Evolutionary conservation across 768 basidiomycete genomes (phyloP).

Genomic region (Inosperma sp.): DNA sequence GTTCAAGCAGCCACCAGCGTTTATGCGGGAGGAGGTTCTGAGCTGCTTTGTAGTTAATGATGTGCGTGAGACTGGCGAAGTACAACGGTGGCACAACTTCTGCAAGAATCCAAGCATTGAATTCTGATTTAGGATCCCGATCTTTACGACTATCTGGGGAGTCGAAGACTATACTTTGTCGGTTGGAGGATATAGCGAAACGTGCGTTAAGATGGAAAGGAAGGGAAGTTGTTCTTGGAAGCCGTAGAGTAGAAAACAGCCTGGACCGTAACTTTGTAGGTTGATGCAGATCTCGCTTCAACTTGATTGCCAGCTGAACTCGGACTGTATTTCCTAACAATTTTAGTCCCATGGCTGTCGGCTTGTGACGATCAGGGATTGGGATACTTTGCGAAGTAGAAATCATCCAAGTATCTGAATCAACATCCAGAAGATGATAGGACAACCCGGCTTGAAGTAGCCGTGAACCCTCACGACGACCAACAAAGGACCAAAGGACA

Average conservation of each 20-base stretch:
- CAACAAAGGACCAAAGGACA: too few relatives aligned
- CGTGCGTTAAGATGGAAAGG: constrained; percentile 44
- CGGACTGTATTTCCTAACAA: constrained; percentile 2
- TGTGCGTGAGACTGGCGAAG: constrained; percentile 30
- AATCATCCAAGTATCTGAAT: constrained; percentile 13
- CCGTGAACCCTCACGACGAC: too few relatives aligned
- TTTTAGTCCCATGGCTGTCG: constrained; percentile 12
- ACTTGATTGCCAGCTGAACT: constrained; percentile 14
- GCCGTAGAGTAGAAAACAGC: constrained; percentile 41
- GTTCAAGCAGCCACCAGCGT: constrained; percentile 10
- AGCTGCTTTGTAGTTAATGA: constrained; percentile 2
- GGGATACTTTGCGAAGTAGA: constrained; percentile 3
- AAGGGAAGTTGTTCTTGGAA: constrained; percentile 34
- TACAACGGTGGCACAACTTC: constrained; percentile 34
- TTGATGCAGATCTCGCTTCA: not conserved
- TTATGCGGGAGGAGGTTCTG: not conserved
- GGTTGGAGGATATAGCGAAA: constrained; percentile 42
- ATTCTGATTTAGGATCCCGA: constrained; percentile 28
- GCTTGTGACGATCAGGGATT: constrained; percentile 9
- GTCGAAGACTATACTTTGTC: constrained; percentile 39
- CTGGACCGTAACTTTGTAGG: not conserved
- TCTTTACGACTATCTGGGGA: constrained; percentile 19
- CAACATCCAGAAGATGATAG: not conserved
- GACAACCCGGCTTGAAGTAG: too few relatives aligned
- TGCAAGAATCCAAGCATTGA: constrained; percentile 41